phyloP scores from a whole-genome alignment of 164 flowering plant genomes.

The Vitis rupestris region DNA sequence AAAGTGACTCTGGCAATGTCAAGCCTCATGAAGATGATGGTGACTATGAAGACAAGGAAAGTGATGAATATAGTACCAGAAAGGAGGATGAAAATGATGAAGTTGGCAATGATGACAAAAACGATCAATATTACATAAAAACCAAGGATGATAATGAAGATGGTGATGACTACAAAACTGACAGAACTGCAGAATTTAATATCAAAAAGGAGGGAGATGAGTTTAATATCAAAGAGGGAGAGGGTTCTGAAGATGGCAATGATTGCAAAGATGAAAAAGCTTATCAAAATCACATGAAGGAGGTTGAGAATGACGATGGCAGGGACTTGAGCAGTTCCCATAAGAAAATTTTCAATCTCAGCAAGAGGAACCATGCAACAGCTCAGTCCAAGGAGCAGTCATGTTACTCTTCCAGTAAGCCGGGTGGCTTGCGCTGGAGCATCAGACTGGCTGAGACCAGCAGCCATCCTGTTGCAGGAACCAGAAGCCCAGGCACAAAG shows the following conservation, averaged over 20 bases:
- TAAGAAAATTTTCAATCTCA: constrained; percentile 16
- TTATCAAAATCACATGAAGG: no score
- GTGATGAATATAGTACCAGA: constrained; percentile 2
- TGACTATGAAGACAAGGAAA: constrained; percentile 15
- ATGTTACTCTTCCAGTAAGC: constrained; percentile 8
- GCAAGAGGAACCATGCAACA: not conserved
- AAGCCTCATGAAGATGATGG: constrained; percentile 14
- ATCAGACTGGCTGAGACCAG: constrained; percentile 23
- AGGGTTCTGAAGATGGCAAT: no score
- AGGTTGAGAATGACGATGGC: not conserved
- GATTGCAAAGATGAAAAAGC: no score
- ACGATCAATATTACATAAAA: no score
- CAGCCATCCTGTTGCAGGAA: constrained; percentile 8
- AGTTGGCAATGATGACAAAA: no score
- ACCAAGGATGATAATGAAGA: no score
- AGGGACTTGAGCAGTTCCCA: constrained; percentile 11
- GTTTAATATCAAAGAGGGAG: no score
- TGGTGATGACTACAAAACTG: no score
- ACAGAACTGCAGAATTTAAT: no score
- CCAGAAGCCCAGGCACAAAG: constrained; percentile 21
- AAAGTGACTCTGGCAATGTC: constrained; percentile 10
- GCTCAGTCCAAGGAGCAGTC: constrained; percentile 8
- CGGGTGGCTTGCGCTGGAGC: constrained; percentile 34
- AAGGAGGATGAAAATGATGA: constrained; percentile 8
- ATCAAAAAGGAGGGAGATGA: no score